Evolutionary conservation across 441 rosid genomes (phyloP), one percentile per base, ranked within the genome.

Genomic region (Metrosideros polymorpha): DNA sequence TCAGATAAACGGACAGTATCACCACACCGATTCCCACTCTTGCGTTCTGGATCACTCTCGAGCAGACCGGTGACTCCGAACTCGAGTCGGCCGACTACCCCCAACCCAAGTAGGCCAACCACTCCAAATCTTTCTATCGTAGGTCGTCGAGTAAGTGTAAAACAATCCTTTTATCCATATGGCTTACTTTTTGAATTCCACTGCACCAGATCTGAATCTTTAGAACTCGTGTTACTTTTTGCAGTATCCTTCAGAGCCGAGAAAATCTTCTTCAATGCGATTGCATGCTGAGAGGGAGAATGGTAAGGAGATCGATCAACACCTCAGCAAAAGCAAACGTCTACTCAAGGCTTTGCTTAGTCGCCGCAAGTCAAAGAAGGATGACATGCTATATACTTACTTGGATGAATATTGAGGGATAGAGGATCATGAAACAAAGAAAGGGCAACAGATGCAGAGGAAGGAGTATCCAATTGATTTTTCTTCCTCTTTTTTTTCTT

Each of bases 351-450:
- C 99, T 35, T 91, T 97, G 88, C 98, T 97, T 75, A 94, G 97
- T 87, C 93, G 99, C 76, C 98, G 99, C 86, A 97, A 97, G 91
- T 93, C 97, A 24, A 97, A 93, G 95, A 96, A 95, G 91, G 99
- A 97, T 51, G 99, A 96, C 24, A 93, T 89, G 93, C 90, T 96
- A 35, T 96, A 96, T 91, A 94, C 96, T 66, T 97, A 96, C 89
- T 90, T 97, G 92, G 99, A 97, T 89, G 99, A 95, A 90, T 97
- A 96, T 82, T 97, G 92, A 97, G 85, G 49, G 55, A 42, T 83
- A 32, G 45, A 30, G 13, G n/a, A 55, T 12, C 59, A 32, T 32
- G 61, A 55, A 83, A 83, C 56, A 49, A 52, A 50, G 59, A 51
- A 6, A 30, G 57, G 29, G 22, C 84, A 53, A 53, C 55, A 52